phyloP scores from a whole-genome alignment of 2,329 filamentous ascomycete species.

The Paracoccidioides brasiliensis region DNA sequence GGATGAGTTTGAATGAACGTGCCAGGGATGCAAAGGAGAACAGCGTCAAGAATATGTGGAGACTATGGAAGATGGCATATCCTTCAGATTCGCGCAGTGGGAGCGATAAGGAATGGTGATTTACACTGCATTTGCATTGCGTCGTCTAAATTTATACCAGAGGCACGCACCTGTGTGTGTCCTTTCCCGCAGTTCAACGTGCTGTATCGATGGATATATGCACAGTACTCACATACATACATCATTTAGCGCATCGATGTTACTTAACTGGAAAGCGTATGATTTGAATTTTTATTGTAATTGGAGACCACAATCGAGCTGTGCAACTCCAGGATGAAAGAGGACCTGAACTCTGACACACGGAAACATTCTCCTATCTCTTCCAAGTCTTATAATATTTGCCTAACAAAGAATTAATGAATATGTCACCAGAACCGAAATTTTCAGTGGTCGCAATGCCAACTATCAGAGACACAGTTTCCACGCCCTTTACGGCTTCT shows the following conservation, averaged over 20 bases:
- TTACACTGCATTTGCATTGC: not conserved
- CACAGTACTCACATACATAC: too few relatives aligned
- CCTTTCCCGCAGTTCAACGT: not conserved
- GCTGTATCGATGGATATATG: not conserved
- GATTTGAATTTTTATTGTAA: too few relatives aligned
- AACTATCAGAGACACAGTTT: too few relatives aligned
- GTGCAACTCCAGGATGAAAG: too few relatives aligned
- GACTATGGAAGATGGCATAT: slow-evolving; percentile 27
- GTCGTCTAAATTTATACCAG: not conserved
- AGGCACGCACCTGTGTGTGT: not conserved
- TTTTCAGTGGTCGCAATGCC: too few relatives aligned
- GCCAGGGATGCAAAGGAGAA: slow-evolving; percentile 9
- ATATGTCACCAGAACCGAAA: too few relatives aligned
- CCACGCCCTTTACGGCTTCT: too few relatives aligned
- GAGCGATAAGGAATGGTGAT: slow-evolving; percentile 24
- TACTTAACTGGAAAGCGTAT: not conserved
- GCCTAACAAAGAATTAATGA: too few relatives aligned
- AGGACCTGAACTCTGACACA: too few relatives aligned
- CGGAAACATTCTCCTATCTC: too few relatives aligned
- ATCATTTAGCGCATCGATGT: not conserved
- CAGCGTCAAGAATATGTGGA: slow-evolving; percentile 19
- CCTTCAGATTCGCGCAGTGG: slow-evolving; percentile 19
- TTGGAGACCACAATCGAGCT: too few relatives aligned
- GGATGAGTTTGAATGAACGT: slow-evolving; percentile 29
- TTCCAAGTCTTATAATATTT: too few relatives aligned